These are phyloP conservation scores for Coprinopsis cinerea DNA, from an alignment of 768 basidiomycete species.

Conservation along the genomic window DNA sequence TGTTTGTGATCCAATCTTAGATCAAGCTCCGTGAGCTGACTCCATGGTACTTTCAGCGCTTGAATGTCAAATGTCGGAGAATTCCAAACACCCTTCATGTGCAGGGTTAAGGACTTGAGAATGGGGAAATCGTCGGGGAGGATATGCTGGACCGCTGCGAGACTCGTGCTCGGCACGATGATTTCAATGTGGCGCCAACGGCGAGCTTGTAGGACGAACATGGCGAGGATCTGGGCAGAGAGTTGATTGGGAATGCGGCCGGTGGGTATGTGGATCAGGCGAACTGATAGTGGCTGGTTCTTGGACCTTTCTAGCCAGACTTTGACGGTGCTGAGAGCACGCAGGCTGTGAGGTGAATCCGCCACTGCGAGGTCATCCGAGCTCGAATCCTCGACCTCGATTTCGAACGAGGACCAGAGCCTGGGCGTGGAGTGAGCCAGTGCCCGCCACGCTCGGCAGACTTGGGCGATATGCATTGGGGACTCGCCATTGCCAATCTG, in stretches of 20 bases:
- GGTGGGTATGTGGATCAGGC: slow-evolving; percentile 21
- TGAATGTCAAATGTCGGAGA: slow-evolving; percentile 15
- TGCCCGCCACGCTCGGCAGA: slow-evolving; percentile 38
- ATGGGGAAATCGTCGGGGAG: slow-evolving; percentile 20
- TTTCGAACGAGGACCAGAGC: slow-evolving; percentile 42
- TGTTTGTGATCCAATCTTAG: slow-evolving; percentile 29
- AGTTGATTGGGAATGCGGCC: slow-evolving; percentile 16
- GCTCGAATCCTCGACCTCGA: slow-evolving; percentile 23
- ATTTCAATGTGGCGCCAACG: slow-evolving; percentile 35
- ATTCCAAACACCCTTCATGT: slow-evolving; percentile 21
- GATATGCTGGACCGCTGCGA: slow-evolving; percentile 20
- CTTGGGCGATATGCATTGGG: slow-evolving; percentile 32
- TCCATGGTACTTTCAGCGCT: slow-evolving; percentile 30
- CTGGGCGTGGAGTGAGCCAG: slow-evolving; percentile 33
- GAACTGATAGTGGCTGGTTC: slow-evolving; percentile 26
- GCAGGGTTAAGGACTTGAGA: slow-evolving; percentile 28
- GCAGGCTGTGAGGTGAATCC: slow-evolving; percentile 3
- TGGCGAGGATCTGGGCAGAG: slow-evolving; percentile 22
- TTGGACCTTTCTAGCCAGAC: slow-evolving; percentile 34
- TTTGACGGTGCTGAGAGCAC: slow-evolving; percentile 21
- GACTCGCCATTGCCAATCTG: slow-evolving; percentile 25
- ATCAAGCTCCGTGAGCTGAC: slow-evolving; percentile 31
- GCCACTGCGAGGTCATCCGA: slow-evolving; percentile 5
- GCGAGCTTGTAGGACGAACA: slow-evolving; percentile 26
- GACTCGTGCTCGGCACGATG: slow-evolving; percentile 23